Evolutionary conservation across 305 asterid species (phyloP), one percentile per base, ranked within the genome.

Genomic region (Fraxinus paxiana): DNA sequence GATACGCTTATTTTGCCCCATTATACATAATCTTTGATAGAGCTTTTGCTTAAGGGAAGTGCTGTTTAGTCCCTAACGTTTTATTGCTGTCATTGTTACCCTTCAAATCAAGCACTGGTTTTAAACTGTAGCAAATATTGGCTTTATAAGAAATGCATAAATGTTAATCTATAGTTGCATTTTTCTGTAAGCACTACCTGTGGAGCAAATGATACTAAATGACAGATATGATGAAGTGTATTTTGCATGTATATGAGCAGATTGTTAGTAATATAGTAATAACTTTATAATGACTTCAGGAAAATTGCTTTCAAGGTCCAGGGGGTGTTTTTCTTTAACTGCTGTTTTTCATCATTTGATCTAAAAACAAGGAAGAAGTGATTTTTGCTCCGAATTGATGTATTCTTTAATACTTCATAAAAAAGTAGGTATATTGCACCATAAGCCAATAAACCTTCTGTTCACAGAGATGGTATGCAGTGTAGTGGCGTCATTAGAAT

Each of bases 201-300:
- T 46, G 59, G 65, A 71, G 72, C 13, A 59, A 71, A 85, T 81
- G 80, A 30, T 41, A 61, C 76, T 69, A 59, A 71, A 56, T 54
- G 28, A 41, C 30, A 61, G 75, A 35, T 77, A 20, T 9, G 13
- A 46, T 74, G 65, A 43, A 28, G 72, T 38, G 38, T 63, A 8
- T 35, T 61, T 61, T 22, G 33, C 71, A 61, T 1, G 33, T 61
- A 2, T 22, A 22, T 22, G 10, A 22, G 71, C 30, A 22, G n/a
- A 37, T 24, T 31, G 33, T 54, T 15, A 74, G 71, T 22, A 61
- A 61, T 61, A 22, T 20, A 28, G 31, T 22, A 61, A 61, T 61
- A 61, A 12, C 71, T 61, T 20, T 22, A 61, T 61, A 61, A 22
- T 20, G 71, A 61, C n/a, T 9, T 37, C 12, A 37, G 65, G 6